These are phyloP conservation scores for Pythium volutum DNA, from an alignment of 352 stramenopile species.

Conservation along the genomic window DNA sequence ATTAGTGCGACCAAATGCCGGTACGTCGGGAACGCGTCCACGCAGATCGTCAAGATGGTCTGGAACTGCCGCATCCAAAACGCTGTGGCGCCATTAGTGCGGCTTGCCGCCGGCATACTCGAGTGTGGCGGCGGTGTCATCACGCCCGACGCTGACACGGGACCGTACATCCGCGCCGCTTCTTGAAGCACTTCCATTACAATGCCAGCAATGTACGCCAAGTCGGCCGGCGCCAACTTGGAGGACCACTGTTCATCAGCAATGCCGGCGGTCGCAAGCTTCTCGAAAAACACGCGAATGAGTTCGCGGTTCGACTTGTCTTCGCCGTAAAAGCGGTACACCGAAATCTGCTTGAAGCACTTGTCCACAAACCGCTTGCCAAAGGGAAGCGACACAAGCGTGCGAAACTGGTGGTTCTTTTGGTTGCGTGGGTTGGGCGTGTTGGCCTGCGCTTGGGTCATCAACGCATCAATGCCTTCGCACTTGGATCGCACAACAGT, in stretches of 20 bases:
- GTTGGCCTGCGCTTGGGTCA: constrained; percentile 49
- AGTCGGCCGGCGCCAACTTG: constrained; percentile 36
- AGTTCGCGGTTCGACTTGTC: constrained; percentile 73
- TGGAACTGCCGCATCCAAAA: constrained; percentile 85
- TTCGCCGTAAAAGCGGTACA: constrained; percentile 66
- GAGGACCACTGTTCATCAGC: constrained; percentile 58
- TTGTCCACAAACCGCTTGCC: constrained; percentile 55
- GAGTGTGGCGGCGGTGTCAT: constrained; percentile 27
- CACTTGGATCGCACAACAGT: constrained; percentile 60
- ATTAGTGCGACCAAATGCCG: constrained; percentile 64
- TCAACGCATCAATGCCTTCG: constrained; percentile 37
- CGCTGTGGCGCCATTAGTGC: constrained; percentile 47
- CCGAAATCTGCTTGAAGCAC: constrained; percentile 70
- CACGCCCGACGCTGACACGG: constrained; percentile 19
- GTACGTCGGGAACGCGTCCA: constrained; percentile 66
- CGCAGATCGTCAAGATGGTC: constrained; percentile 58
- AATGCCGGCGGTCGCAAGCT: constrained; percentile 68
- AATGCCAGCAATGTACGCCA: constrained; percentile 52
- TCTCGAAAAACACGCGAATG: constrained; percentile 78
- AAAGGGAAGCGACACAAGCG: constrained; percentile 68
- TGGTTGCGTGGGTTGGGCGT: constrained; percentile 51
- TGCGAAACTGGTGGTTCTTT: constrained; percentile 70
- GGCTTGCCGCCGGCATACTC: constrained; percentile 29
- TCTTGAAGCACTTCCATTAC: constrained; percentile 77
- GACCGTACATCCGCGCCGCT: constrained; percentile 65